Base-by-base conservation (phyloP, 768 basidiomycete species). In the Kwoniella pini region DNA sequence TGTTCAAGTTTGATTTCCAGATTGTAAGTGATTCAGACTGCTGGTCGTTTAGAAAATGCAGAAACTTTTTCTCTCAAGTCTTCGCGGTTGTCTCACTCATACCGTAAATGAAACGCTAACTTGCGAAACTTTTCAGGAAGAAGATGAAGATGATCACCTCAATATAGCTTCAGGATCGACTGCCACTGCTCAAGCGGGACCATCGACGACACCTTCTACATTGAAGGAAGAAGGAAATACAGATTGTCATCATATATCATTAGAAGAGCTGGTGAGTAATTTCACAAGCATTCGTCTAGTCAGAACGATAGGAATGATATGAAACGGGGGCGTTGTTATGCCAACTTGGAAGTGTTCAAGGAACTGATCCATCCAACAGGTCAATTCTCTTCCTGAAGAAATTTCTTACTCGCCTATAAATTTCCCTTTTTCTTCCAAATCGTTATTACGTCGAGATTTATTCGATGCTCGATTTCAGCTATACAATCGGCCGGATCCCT, bases 401-500 rank as follows among this genome's bases (percentile, higher is more conserved):
- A 85, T 97, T 64, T 91, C 91, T 0, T 93, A 88, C 75, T 91
- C 94, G 0, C 86, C 89, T 2, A 67, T 93, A 13, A 70, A 77
- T 2, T 77, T 88, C 3, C 83, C 85, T 1, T 78, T 84, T 4
- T 65, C 78, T 0, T 78, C 60, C 1, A 52, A 60, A 11, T 67
- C 69, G 78, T 80, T 98, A 26, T 80, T 85, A 3, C 86, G 92
- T 13, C 83, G 95, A 59, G 95, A 98, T 78, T 81, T 98, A 4
- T 97, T 91, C 71, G 95, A 99, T 78, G 94, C 90, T 0, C 85
- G 93, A n/a, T 96, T 95, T 77, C 94, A 98, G 75, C 80, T 96
- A 11, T 61, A 50, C 43, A 54, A 50, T 28, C 19, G 26, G 21
- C 22, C n/a, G 6, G 36, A 46, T 13, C 33, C 33, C 33, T 7